Evolutionary conservation across 2,329 filamentous ascomycete genomes (phyloP).

Genomic region (Pseudocercospora fijiensis): DNA sequence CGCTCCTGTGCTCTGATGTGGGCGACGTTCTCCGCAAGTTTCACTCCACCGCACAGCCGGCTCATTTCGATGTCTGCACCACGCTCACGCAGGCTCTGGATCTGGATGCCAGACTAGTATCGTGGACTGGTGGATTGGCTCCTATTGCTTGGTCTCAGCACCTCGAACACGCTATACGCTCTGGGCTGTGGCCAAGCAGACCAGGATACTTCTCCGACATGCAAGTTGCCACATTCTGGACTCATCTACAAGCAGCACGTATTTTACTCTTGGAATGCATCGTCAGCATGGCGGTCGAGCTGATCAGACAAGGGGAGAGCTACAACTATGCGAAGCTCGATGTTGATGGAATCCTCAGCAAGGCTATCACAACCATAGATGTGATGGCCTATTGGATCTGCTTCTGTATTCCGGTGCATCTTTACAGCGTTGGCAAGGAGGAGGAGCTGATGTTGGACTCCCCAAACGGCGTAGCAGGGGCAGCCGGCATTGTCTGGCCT

Average conservation of each 20-base stretch:
- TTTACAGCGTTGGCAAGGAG: not conserved
- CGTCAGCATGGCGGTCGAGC: not conserved
- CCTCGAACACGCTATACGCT: not conserved
- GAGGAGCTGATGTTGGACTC: not conserved
- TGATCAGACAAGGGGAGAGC: not conserved
- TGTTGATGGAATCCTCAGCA: not conserved
- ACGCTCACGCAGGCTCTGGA: not conserved
- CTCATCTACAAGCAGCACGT: not conserved
- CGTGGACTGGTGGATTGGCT: not conserved
- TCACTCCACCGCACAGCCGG: not conserved
- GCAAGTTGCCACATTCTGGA: not conserved
- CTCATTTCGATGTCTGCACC: not conserved
- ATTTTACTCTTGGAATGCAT: not conserved
- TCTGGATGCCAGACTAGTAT: not conserved
- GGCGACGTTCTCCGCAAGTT: not conserved
- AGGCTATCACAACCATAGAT: not conserved
- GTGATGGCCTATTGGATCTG: not conserved
- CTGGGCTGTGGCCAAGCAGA: not conserved
- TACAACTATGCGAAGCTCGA: not conserved
- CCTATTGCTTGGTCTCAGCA: not conserved
- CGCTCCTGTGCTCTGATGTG: not conserved
- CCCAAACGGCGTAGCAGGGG: not conserved
- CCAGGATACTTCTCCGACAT: constrained; percentile 2
- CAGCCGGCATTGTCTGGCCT: not conserved
- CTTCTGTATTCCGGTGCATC: not conserved